Base-by-base conservation (phyloP, 805 yeast species). In the Debaryomyces castellii region DNA sequence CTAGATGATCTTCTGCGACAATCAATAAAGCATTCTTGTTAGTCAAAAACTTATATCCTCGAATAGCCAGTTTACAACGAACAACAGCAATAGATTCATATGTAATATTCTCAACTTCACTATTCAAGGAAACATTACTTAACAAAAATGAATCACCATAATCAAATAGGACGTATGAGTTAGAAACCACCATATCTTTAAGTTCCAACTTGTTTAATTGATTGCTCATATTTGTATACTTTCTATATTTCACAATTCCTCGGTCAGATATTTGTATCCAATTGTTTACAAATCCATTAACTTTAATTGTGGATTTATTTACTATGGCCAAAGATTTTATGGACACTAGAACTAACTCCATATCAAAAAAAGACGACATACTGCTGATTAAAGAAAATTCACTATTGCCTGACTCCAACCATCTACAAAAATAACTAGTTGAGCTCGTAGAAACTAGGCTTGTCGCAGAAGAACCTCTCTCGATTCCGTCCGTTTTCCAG, bases 401-500 rank as follows among this genome's bases (percentile, higher is more conserved):
- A 1, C 17, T 17, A 3, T 38, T 30, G 17, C 40, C 38, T 3
- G 39, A 24, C 10, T 25, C 36, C 3, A 51, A n/a, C 47, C 50
- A 45, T 35, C 48, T 40, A 12, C 36, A 12, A 22, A 46, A 20
- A 40, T 52, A 53, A 17, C 46, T 33, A 5, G 23, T 20, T 7
- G 47, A 23, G 3, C 54, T 51, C 10, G 46, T 39, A 16, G 45
- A 35, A 2, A 47, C 23, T 12, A 40, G 12, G 8, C 37, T 21
- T 6, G 20, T 23, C 1, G 38, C 14, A 2, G 48, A n/a, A n/a
- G n/a, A 41, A 10, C 38, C 38, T n/a, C 46, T 54, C 2, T 24
- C 27, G 3, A 57, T 39, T 10, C 58, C 58, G 3, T 55, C 54
- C 3, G 49, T 48, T 7, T 50, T 28, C 53, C 53, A 54, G 39